These are phyloP conservation scores for Cryptococcus deneoformans DNA, from an alignment of 1,284 basidiomycete genomes.

Conservation along the genomic window DNA sequence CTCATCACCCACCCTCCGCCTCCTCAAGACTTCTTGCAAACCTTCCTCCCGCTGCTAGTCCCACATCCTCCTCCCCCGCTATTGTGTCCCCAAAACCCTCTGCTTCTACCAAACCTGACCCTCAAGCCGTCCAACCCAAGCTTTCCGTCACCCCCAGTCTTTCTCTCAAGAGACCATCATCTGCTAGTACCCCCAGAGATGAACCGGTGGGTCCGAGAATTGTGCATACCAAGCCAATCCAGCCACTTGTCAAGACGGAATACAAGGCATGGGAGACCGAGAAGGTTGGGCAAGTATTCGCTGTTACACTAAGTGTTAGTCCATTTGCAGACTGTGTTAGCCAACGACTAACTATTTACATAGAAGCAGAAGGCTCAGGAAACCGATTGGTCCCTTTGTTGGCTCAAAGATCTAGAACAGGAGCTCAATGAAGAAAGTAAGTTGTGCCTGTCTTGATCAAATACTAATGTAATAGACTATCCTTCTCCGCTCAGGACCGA, in stretches of 20 bases:
- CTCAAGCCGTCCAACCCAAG: not conserved
- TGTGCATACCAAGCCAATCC: conserved; percentile 5
- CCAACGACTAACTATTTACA: not conserved
- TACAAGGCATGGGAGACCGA: conserved; percentile 72
- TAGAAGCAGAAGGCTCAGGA: conserved; percentile 69
- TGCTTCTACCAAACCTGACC: conserved; percentile 1
- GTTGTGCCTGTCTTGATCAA: conserved; percentile 25
- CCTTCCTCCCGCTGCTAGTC: conserved; percentile 1
- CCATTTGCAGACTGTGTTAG: not conserved
- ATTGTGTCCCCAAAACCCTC: not conserved
- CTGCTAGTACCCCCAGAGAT: conserved; percentile 18
- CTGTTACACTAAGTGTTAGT: conserved; percentile 74
- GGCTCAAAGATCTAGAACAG: conserved; percentile 72
- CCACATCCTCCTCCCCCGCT: not conserved
- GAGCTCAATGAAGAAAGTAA: conserved; percentile 72
- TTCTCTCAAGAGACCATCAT: conserved; percentile 11
- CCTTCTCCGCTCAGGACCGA: conserved; percentile 40
- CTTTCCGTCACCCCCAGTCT: not conserved
- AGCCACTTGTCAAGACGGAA: conserved; percentile 33
- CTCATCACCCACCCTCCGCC: conserved; percentile 38
- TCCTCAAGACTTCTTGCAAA: conserved; percentile 19
- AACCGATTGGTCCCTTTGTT: conserved; percentile 69
- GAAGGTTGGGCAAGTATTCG: conserved; percentile 64
- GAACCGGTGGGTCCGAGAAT: conserved; percentile 18
- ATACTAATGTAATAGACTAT: conserved; percentile 15